Percentiles rank a stretch among this genome's conserved stretches.
These are phyloP conservation scores for Chlorophyllum brunneum DNA, from an alignment of 768 basidiomycete genomes.

Conservation along the genomic window DNA sequence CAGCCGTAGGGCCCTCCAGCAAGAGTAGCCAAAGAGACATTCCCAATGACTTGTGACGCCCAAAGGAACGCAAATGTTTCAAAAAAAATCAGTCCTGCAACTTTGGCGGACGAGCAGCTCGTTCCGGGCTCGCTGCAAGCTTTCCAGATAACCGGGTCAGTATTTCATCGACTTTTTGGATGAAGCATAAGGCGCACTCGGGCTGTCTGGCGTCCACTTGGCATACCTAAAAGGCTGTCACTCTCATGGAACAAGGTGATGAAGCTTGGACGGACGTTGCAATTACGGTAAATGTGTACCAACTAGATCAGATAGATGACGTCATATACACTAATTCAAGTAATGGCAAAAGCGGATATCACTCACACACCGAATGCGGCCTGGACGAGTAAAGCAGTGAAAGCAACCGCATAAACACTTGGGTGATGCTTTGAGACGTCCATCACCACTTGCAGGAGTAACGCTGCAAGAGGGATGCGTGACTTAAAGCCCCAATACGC, in stretches of 20 bases:
- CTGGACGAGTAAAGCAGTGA: conserved; percentile 67
- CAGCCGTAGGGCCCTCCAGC: conserved; percentile 75
- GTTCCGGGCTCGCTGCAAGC: conserved; percentile 38
- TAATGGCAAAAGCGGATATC: background rate
- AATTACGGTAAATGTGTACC: conserved; percentile 75
- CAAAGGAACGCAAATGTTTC: conserved; percentile 82
- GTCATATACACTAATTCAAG: conserved; percentile 9
- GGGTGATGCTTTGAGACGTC: conserved; percentile 82
- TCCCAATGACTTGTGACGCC: conserved; percentile 80
- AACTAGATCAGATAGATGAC: conserved; percentile 33
- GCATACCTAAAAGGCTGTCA: conserved; percentile 34
- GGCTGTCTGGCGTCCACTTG: conserved; percentile 76
- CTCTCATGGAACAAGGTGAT: background rate
- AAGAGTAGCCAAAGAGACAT: conserved; percentile 74
- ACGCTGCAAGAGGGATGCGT: conserved; percentile 75
- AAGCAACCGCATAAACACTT: conserved; percentile 75
- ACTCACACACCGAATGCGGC: conserved; percentile 66
- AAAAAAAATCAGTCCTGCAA: conserved; percentile 76
- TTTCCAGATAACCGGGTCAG: conserved; percentile 19
- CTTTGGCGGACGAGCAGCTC: conserved; percentile 66
- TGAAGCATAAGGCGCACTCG: conserved; percentile 40
- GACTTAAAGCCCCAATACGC: conserved; percentile 69
- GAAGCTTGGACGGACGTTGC: conserved; percentile 48
- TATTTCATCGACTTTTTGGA: background rate
- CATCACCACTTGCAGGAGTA: conserved; percentile 80